Conservation (phyloP, 176 grass and related monocot genomes). For the Aegilops umbellulata region DNA sequence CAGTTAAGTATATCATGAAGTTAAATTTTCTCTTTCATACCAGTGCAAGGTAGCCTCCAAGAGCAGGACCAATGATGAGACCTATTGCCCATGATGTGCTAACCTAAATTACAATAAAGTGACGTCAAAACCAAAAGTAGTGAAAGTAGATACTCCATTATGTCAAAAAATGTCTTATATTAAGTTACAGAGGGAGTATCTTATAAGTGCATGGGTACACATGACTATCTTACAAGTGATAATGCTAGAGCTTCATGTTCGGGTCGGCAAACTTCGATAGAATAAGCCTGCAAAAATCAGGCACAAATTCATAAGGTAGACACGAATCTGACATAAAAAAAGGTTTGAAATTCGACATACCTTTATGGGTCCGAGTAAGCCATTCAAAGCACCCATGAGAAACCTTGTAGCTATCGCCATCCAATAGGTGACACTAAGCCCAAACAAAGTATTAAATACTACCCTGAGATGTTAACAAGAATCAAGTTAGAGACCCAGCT, state of each 20-base stretch:
- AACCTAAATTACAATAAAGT: conserved; percentile 46
- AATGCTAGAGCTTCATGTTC: conserved; percentile 82
- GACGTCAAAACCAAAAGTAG: not conserved
- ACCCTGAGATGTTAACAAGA: conserved; percentile 51
- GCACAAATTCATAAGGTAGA: not conserved
- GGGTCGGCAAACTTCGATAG: conserved; percentile 72
- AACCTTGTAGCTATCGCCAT: conserved; percentile 91
- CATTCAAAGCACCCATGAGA: conserved; percentile 79
- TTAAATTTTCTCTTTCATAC: conserved; percentile 25
- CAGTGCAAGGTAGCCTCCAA: conserved; percentile 84
- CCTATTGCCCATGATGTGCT: conserved; percentile 70
- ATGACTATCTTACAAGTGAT: conserved; percentile 66
- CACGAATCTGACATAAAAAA: not conserved
- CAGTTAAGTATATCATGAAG: not conserved
- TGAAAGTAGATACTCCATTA: not conserved
- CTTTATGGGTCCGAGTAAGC: conserved; percentile 89
- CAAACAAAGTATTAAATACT: conserved; percentile 88
- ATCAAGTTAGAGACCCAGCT: not conserved
- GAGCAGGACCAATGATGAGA: conserved; percentile 91
- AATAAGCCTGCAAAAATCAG: conserved; percentile 62
- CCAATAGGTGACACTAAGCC: conserved; percentile 82
- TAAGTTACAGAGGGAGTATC: no score
- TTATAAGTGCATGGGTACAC: not conserved
- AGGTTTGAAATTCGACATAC: conserved; percentile 19
- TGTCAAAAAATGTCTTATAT: no score